Conservation (phyloP, 345 rosid species). For the Rhizophora apiculata region DNA sequence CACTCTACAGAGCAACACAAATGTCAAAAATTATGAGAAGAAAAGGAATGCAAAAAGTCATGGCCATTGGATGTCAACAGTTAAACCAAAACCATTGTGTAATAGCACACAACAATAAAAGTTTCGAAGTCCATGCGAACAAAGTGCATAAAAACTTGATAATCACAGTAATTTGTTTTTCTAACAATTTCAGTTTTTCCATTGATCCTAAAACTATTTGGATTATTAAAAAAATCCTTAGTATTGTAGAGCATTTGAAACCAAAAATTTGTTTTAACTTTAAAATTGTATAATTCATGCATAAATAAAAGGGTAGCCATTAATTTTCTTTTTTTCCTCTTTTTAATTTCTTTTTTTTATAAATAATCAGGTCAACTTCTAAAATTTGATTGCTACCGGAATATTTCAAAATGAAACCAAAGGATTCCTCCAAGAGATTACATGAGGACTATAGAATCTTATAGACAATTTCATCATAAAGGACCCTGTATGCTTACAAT, state of each 20-base stretch:
- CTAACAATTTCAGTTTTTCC: not conserved
- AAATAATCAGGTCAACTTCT: not conserved
- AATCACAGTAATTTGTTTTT: not conserved
- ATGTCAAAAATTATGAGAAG: conserved; percentile 4
- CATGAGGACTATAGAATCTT: too few species aligned
- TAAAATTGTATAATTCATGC: too few species aligned
- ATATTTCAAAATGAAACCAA: too few species aligned
- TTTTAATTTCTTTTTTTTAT: too few species aligned
- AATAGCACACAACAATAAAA: not conserved
- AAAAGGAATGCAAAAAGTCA: conserved; percentile 9
- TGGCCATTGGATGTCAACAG: conserved; percentile 5
- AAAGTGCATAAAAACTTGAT: not conserved
- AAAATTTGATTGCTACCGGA: not conserved
- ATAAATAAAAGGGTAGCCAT: too few species aligned
- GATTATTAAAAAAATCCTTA: not conserved
- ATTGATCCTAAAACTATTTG: not conserved
- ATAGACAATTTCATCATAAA: too few species aligned
- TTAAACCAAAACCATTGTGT: not conserved
- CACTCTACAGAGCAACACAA: conserved; percentile 40
- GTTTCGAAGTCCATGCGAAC: not conserved
- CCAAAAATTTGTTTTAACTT: not conserved
- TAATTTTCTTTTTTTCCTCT: too few species aligned
- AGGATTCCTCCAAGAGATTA: too few species aligned
- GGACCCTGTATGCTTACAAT: conserved; percentile 44
- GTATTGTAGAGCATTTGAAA: not conserved